Percentiles rank a stretch among this genome's conserved stretches.
These are phyloP conservation scores for Colletotrichum scovillei DNA, from an alignment of 2,329 filamentous ascomycete species.

Conservation along the genomic window DNA sequence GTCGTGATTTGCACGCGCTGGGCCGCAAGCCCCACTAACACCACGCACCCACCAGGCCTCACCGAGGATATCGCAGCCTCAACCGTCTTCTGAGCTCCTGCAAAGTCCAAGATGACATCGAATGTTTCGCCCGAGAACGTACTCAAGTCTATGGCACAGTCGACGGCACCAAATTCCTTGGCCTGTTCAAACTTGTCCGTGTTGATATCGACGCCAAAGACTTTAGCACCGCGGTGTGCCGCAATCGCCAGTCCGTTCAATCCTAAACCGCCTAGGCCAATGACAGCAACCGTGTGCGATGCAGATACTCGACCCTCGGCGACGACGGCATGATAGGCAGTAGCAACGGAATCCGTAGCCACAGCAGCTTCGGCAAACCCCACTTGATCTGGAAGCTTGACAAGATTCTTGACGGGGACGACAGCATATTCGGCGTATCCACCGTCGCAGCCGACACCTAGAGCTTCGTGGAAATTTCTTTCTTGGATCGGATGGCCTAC, in stretches of 20 bases:
- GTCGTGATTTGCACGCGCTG: neutral
- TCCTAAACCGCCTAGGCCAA: conserved; percentile 27
- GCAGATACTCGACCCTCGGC: conserved; percentile 4
- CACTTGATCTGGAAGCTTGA: conserved; percentile 6
- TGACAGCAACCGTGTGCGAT: neutral
- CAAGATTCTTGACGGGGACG: conserved; percentile 15
- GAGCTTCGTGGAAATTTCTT: conserved; percentile 11
- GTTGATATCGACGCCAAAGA: conserved; percentile 23
- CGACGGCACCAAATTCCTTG: neutral
- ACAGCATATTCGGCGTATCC: conserved; percentile 23
- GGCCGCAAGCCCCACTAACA: conserved; percentile 21
- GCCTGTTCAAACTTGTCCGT: conserved; percentile 19
- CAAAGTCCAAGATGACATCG: conserved; percentile 32
- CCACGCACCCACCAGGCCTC: conserved; percentile 23
- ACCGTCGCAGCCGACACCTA: conserved; percentile 26
- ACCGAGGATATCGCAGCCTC: conserved; percentile 7
- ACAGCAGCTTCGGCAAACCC: conserved; percentile 15
- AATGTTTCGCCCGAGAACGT: neutral
- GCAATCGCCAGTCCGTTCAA: conserved; percentile 27
- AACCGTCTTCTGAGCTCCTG: conserved; percentile 14
- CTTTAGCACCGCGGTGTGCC: conserved; percentile 3
- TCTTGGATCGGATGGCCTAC: conserved; percentile 27
- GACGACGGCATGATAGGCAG: conserved; percentile 33
- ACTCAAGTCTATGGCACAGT: neutral
- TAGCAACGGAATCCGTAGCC: conserved; percentile 26